These are phyloP conservation scores for Digitaria exilis DNA, from an alignment of 202 grass and related monocot genomes.

Conservation along the genomic window DNA sequence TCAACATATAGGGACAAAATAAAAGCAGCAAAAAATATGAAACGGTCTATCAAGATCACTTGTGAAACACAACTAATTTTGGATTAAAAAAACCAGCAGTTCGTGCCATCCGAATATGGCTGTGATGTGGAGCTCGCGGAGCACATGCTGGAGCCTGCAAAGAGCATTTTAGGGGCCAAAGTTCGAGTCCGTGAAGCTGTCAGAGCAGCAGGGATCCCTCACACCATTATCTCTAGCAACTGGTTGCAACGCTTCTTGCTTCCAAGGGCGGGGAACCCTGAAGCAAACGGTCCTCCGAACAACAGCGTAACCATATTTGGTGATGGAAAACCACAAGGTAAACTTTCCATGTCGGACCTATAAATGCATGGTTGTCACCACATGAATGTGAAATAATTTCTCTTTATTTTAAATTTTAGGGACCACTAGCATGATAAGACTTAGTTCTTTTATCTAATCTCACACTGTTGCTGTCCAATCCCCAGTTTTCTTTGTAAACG, in stretches of 20 bases:
- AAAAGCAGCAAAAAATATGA: background rate
- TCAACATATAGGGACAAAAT: no score
- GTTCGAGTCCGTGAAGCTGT: slow-evolving; percentile 16
- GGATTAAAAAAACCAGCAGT: background rate
- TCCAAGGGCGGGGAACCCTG: slow-evolving; percentile 25
- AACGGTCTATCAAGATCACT: background rate
- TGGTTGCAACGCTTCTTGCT: slow-evolving; percentile 23
- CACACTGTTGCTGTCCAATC: background rate
- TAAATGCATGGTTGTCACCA: background rate
- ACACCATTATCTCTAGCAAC: slow-evolving; percentile 41
- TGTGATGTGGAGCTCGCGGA: slow-evolving; percentile 24
- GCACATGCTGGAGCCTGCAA: slow-evolving; percentile 27
- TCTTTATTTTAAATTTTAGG: no score
- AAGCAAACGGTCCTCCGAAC: slow-evolving; percentile 15
- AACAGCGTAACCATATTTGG: slow-evolving; percentile 26
- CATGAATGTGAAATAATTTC: no score
- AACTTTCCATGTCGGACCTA: background rate
- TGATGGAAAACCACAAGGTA: slow-evolving; percentile 41
- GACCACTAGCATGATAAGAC: background rate
- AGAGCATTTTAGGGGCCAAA: slow-evolving; percentile 22
- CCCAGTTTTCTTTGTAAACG: slow-evolving; percentile 36
- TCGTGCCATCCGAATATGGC: slow-evolving; percentile 50
- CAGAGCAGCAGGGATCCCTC: slow-evolving; percentile 31
- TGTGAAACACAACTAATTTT: no score
- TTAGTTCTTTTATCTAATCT: background rate